These are phyloP conservation scores for Periglandula ipomoeae DNA, from an alignment of 2,329 filamentous ascomycete species.

Conservation along the genomic window DNA sequence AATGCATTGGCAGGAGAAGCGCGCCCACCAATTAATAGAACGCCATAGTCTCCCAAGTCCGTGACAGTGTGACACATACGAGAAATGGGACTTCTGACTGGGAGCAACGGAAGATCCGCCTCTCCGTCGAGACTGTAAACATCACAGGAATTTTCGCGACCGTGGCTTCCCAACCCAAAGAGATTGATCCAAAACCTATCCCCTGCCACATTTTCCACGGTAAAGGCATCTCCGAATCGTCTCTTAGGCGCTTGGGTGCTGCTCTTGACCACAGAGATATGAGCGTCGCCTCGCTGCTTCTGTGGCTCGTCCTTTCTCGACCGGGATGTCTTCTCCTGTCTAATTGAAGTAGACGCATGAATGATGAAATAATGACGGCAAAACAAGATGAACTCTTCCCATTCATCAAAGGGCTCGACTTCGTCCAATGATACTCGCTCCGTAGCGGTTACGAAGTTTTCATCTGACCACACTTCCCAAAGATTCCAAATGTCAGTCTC, in stretches of 20 bases:
- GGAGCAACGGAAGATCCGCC: slow-evolving; percentile 16
- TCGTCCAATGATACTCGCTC: slow-evolving; percentile 56
- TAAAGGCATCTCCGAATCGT: slow-evolving; percentile 51
- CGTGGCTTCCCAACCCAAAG: slow-evolving; percentile 35
- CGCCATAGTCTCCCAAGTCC: slow-evolving; percentile 45
- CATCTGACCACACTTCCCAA: slow-evolving; percentile 74
- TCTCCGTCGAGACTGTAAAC: slow-evolving; percentile 28
- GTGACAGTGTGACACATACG: slow-evolving; percentile 73
- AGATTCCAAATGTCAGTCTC: slow-evolving; percentile 56
- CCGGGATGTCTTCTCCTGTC: background rate
- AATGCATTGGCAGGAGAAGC: slow-evolving; percentile 63
- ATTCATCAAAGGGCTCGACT: slow-evolving; percentile 85
- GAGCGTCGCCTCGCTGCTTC: background rate
- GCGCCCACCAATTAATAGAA: slow-evolving; percentile 67
- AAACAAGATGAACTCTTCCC: slow-evolving; percentile 88
- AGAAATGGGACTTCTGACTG: slow-evolving; percentile 20
- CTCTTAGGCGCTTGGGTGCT: slow-evolving; percentile 27
- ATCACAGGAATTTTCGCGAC: slow-evolving; percentile 40
- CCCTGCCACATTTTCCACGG: slow-evolving; percentile 27
- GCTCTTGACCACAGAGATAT: slow-evolving; percentile 9
- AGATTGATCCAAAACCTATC: slow-evolving; percentile 34
- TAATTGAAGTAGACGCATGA: slow-evolving; percentile 34
- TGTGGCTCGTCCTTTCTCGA: too few species aligned
- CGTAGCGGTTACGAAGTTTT: slow-evolving; percentile 50
- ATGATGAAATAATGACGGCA: slow-evolving; percentile 77